phyloP scores from a whole-genome alignment of 31 red algal genomes.

The Asparagopsis taxiformis region DNA sequence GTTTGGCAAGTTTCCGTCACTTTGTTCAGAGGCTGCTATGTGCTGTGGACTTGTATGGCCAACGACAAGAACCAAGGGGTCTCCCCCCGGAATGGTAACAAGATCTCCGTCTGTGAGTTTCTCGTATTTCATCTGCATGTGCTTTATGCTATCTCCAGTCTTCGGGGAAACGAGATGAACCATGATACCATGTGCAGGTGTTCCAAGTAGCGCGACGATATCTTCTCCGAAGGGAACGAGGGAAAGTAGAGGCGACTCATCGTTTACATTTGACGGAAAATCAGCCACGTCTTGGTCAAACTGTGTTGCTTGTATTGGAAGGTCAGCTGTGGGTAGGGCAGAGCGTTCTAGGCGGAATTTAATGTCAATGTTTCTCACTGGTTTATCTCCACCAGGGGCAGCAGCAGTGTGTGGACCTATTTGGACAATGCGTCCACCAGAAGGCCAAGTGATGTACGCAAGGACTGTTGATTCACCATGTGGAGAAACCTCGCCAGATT shows the following conservation, averaged over 20 bases:
- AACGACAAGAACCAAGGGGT: conserved; percentile 67
- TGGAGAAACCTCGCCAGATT: conserved; percentile 17
- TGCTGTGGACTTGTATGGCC: conserved; percentile 20
- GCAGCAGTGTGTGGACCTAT: conserved; percentile 44
- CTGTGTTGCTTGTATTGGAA: conserved; percentile 9
- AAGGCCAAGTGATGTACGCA: conserved; percentile 52
- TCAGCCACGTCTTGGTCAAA: neutral
- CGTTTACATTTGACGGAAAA: neutral
- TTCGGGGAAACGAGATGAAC: conserved; percentile 31
- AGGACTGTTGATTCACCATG: conserved; percentile 47
- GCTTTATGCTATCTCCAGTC: conserved; percentile 25
- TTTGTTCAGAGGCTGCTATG: conserved; percentile 4
- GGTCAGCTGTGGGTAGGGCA: conserved; percentile 23
- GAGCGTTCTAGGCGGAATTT: conserved; percentile 33
- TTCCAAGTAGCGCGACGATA: conserved; percentile 34
- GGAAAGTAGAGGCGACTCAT: conserved; percentile 36
- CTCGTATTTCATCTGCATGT: conserved; percentile 39
- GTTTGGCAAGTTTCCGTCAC: neutral
- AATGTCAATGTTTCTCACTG: conserved; percentile 38
- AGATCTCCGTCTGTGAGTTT: conserved; percentile 39
- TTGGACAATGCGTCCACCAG: conserved; percentile 33
- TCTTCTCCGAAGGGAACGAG: conserved; percentile 58
- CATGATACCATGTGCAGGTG: conserved; percentile 17
- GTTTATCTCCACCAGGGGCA: conserved; percentile 13
- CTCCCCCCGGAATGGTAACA: conserved; percentile 61